phyloP scores from a whole-genome alignment of 208 protist species.

The Tritrichomonas musculus region DNA sequence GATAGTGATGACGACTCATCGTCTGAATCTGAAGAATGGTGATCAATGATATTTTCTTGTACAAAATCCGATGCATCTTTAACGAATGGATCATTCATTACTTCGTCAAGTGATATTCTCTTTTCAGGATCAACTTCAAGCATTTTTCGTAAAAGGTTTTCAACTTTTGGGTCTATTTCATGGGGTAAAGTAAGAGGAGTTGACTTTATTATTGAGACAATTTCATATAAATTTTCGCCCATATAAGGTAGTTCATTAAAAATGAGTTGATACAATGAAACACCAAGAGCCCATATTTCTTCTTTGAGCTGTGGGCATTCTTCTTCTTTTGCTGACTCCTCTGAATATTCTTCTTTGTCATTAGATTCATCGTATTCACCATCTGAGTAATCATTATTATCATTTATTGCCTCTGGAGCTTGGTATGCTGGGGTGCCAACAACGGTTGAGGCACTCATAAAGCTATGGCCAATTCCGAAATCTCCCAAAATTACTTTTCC shows the following conservation, averaged over 20 bases:
- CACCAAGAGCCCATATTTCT: slow-evolving; percentile 20
- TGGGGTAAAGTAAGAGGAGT: not conserved
- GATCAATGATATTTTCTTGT: too few relatives aligned
- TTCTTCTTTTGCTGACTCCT: not conserved
- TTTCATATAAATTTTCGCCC: slow-evolving; percentile 30
- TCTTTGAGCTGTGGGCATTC: not conserved
- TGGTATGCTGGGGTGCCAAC: not conserved
- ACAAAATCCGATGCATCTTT: not conserved
- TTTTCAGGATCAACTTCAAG: not conserved
- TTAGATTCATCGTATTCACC: not conserved
- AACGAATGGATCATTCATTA: not conserved
- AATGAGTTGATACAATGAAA: not conserved
- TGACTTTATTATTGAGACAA: not conserved
- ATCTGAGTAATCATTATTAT: not conserved
- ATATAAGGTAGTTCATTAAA: not conserved
- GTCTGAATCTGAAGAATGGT: too few relatives aligned
- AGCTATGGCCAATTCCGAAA: slow-evolving; percentile 28
- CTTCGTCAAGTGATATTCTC: not conserved
- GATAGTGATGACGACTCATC: too few relatives aligned
- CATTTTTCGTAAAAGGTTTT: not conserved
- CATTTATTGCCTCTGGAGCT: slow-evolving; percentile 7
- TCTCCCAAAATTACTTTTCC: not conserved
- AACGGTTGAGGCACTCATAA: not conserved
- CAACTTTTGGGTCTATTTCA: not conserved
- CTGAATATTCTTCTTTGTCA: not conserved